These are phyloP conservation scores for Xerocomus minutiporus DNA, from an alignment of 1,284 basidiomycete genomes.

Conservation along the genomic window DNA sequence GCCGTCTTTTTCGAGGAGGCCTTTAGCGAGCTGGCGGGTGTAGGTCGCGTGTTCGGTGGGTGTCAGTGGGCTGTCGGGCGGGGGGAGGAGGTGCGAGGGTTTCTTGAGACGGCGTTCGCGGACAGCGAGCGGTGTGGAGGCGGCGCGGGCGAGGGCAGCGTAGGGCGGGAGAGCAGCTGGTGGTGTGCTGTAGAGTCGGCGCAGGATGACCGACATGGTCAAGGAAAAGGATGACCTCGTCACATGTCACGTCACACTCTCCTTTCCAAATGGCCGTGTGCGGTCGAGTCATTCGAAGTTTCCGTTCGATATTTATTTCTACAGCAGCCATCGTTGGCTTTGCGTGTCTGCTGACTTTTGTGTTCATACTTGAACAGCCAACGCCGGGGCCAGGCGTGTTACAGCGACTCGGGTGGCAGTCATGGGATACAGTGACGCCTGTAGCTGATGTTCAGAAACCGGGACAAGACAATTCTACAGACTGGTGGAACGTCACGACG, in stretches of 20 bases:
- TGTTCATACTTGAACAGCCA: slow-evolving; percentile 75
- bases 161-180: slow-evolving; percentile 37
- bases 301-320: slow-evolving; percentile 51
- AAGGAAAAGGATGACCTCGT: neutral
- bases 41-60: slow-evolving; percentile 60
- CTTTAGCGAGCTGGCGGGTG: slow-evolving; percentile 50
- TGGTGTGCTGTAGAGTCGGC: slow-evolving; percentile 43
- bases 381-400: slow-evolving; percentile 63
- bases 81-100: slow-evolving; percentile 34
- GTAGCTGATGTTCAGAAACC: slow-evolving; percentile 9
- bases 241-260: slow-evolving; percentile 8
- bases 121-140: slow-evolving; percentile 67
- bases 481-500: slow-evolving; percentile 68
- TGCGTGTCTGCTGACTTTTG: slow-evolving; percentile 64
- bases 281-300: slow-evolving; percentile 38
- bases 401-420: slow-evolving; percentile 84
- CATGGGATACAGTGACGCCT: slow-evolving; percentile 68
- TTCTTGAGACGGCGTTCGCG: slow-evolving; percentile 62
- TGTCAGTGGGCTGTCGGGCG: slow-evolving; percentile 52
- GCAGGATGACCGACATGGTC: slow-evolving; percentile 22
- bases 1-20: slow-evolving; percentile 44
- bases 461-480: slow-evolving; percentile 34
- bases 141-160: slow-evolving; percentile 56
- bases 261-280: slow-evolving; percentile 21
- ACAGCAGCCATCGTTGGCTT: slow-evolving; percentile 60